Base-by-base conservation (phyloP, 139 green algal species). In the Marvania coccoides region DNA sequence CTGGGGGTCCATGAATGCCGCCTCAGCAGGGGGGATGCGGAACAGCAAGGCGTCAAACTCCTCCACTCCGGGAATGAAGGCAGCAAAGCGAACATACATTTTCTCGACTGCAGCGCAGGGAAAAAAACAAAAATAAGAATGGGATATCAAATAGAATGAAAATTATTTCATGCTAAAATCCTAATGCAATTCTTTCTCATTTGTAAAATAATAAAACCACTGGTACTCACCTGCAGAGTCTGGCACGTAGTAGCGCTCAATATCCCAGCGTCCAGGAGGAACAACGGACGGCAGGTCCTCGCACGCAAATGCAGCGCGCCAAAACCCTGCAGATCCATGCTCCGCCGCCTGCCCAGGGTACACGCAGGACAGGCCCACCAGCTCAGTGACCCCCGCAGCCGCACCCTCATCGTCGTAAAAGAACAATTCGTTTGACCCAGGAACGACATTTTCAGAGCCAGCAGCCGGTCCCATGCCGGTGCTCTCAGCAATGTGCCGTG, bases 11-110 rank as follows among this genome's bases (percentile, higher is more conserved):
- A 84, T 61, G 6, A 45, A n/a, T 3, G 58, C 56, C 0, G 73
- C 59, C 42, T 83, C 72, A 9, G 31, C 9, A 15, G 24, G 15
- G 9, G n/a, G 23, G 7, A 80, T 7, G 47, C 62, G 40, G 46
- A 83, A 83, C 19, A 75, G 29, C 0, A 40, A 39, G 6, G 69
- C 69, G 58, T 93, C 86, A 73, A 90, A 93, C 1, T 23, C 10
- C 15, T 83, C 81, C 2, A 85, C 65, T 4, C 26, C 60, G 3
- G 61, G 35, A 26, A 90, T 33, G 53, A 84, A 86, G n/a, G 68
- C 73, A 1, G 63, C 83, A 73, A 87, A 88, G 46, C 85, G 74
- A 4, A 67, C 67, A n/a, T 63, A 58, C 26, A 65, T 65, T 28
- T 12, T 66, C 23, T 26, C 36, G n/a, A 58, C 31, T n/a, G 42